A percentile compares a stretch with the other conserved stretches of the same genome.
Evolutionary conservation across 129 eudicot species (phyloP).

Genomic region (Glebionis coronaria): DNA sequence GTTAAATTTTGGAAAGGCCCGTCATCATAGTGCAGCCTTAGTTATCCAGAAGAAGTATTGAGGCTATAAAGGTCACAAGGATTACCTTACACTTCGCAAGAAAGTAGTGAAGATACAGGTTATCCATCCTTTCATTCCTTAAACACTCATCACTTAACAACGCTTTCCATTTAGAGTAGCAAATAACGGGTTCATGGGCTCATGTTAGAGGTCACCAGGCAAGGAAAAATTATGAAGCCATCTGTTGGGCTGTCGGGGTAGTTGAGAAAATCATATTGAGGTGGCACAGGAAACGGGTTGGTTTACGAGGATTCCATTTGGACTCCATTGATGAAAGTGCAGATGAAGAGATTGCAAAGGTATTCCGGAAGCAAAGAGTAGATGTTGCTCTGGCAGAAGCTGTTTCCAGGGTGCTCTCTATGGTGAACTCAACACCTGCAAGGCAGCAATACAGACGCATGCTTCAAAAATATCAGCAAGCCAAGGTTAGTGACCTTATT

Average conservation of each 20-base stretch:
- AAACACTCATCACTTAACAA: neutral
- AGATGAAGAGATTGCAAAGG: slow-evolving; percentile 58
- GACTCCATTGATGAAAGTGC: slow-evolving; percentile 53
- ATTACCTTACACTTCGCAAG: too few relatives aligned
- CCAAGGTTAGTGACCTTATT: slow-evolving; percentile 47
- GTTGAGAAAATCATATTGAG: slow-evolving; percentile 55
- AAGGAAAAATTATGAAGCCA: neutral
- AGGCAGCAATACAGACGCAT: slow-evolving; percentile 85
- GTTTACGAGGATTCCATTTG: slow-evolving; percentile 65
- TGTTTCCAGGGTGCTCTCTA: slow-evolving; percentile 67
- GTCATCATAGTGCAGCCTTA: neutral
- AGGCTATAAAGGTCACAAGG: neutral
- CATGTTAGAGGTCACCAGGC: neutral
- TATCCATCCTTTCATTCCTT: neutral
- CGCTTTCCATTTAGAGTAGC: neutral
- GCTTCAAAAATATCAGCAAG: slow-evolving; percentile 68
- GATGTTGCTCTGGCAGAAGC: slow-evolving; percentile 80
- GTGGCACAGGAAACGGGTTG: slow-evolving; percentile 89
- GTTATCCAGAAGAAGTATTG: neutral
- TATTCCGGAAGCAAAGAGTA: slow-evolving; percentile 69
- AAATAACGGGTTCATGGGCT: neutral
- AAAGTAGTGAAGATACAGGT: too few relatives aligned
- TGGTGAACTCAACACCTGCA: slow-evolving; percentile 78
- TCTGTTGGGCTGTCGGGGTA: too few relatives aligned
- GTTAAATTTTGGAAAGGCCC: neutral